These are phyloP conservation scores for Penicillium canariense DNA, from an alignment of 495 filamentous ascomycete species.

Conservation along the genomic window DNA sequence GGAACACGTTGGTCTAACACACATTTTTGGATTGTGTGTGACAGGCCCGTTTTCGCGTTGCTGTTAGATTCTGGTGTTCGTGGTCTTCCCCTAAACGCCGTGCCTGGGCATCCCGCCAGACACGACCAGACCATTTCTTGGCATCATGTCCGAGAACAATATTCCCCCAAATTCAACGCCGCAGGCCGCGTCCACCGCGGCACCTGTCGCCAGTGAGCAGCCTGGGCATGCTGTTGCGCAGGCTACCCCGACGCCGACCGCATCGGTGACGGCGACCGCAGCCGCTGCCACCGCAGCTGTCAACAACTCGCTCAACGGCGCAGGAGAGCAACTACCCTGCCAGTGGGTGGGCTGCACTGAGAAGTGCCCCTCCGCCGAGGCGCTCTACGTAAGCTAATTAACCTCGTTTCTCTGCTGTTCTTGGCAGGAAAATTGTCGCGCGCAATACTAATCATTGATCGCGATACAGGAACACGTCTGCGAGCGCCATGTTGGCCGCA, in stretches of 20 bases:
- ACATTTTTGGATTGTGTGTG: slow-evolving; percentile 1
- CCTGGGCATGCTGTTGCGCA: slow-evolving; percentile 23
- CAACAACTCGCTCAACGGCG: slow-evolving; percentile 38
- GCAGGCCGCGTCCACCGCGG: slow-evolving; percentile 28
- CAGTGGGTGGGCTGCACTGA: slow-evolving; percentile 87
- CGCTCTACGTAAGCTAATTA: slow-evolving; percentile 77
- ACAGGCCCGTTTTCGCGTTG: neutral
- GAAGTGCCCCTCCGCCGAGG: slow-evolving; percentile 72
- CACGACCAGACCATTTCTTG: slow-evolving; percentile 29
- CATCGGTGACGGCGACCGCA: slow-evolving; percentile 38
- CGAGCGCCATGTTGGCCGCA: slow-evolving; percentile 96
- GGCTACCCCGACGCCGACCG: slow-evolving; percentile 18
- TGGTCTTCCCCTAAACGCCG: slow-evolving; percentile 5
- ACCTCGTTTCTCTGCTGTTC: neutral
- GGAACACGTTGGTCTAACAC: neutral
- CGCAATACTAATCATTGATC: neutral
- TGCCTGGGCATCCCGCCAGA: slow-evolving; percentile 29
- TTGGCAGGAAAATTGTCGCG: neutral
- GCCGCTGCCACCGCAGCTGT: slow-evolving; percentile 47
- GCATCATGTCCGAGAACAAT: slow-evolving; percentile 29
- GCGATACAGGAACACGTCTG: slow-evolving; percentile 85
- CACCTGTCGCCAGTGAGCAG: slow-evolving; percentile 27
- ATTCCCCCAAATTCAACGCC: slow-evolving; percentile 20
- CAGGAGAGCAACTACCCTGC: slow-evolving; percentile 65
- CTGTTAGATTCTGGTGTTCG: neutral